These are phyloP conservation scores for Chrysochromulina tobinii DNA, from an alignment of 78 protist genomes.

Conservation along the genomic window DNA sequence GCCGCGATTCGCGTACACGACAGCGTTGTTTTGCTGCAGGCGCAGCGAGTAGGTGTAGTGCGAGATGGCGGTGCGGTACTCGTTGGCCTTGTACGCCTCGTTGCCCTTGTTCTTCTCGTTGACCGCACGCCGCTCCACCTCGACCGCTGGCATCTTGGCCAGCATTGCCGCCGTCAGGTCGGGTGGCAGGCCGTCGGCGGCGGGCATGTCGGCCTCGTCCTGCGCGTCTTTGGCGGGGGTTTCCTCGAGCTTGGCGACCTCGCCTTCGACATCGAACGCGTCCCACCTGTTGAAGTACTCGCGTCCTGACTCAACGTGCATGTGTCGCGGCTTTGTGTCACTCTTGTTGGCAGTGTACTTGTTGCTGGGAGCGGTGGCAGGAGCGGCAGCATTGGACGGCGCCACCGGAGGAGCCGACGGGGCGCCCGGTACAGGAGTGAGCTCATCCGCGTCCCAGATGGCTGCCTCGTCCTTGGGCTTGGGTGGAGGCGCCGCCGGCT, in stretches of 20 bases:
- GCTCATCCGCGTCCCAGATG: too few relatives aligned
- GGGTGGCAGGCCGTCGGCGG: not conserved
- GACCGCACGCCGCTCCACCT: not conserved
- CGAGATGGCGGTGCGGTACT: not conserved
- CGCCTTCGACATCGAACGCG: not conserved
- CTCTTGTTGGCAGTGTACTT: too few relatives aligned
- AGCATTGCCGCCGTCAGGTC: not conserved
- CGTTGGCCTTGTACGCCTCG: not conserved
- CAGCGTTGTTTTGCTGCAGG: not conserved
- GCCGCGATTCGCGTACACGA: not conserved
- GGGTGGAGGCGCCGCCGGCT: too few relatives aligned
- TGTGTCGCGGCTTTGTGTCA: too few relatives aligned
- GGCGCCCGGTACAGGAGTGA: too few relatives aligned
- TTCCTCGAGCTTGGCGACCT: not conserved
- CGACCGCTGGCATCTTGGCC: too few relatives aligned
- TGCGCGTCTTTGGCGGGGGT: too few relatives aligned
- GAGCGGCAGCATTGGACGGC: too few relatives aligned
- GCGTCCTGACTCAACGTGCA: not conserved
- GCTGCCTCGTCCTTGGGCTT: too few relatives aligned
- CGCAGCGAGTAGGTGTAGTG: not conserved
- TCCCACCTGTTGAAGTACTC: not conserved
- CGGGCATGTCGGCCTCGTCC: not conserved
- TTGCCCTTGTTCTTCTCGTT: slow-evolving; percentile 2
- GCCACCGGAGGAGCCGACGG: too few relatives aligned
- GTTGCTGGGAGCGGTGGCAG: too few relatives aligned